Evolutionary conservation across 805 yeast species (phyloP).

Genomic region (Candida koratica): DNA sequence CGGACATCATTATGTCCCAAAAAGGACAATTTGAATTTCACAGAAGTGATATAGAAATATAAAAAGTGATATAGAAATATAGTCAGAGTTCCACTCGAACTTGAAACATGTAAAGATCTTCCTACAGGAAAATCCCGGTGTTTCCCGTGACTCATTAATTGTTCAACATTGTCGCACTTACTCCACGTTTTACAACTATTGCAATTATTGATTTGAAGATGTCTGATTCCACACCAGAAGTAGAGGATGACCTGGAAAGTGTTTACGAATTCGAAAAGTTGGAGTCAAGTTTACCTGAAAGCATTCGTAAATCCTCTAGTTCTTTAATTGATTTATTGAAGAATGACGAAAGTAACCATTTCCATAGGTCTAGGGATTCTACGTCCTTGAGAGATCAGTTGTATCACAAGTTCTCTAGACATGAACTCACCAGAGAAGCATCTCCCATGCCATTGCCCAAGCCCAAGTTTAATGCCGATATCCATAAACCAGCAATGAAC

Average conservation of each 20-base stretch:
- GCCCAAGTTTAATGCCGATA: conserved; percentile 41
- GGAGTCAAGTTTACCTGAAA: conserved; percentile 40
- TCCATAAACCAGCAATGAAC: conserved; percentile 56
- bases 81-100: too few relatives aligned
- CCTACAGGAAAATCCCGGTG: too few relatives aligned
- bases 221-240: conserved; percentile 4
- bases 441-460: conserved; percentile 50
- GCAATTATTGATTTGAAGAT: too few relatives aligned
- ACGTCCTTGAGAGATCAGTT: conserved; percentile 17
- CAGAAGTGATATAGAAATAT: too few relatives aligned
- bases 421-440: conserved; percentile 37
- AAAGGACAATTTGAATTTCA: too few relatives aligned
- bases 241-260: conserved; percentile 15
- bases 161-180: too few relatives aligned
- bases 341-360: conserved; percentile 9
- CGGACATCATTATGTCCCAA: too few relatives aligned
- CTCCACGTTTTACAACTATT: too few relatives aligned
- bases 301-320: conserved; percentile 35
- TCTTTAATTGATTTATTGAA: conserved; percentile 34
- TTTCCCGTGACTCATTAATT: too few relatives aligned
- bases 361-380: conserved; percentile 17
- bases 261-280: conserved; percentile 37
- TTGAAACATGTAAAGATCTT: too few relatives aligned
- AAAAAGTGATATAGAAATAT: too few relatives aligned
- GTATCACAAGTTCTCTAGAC: conserved; percentile 26